Conservation (phyloP, 2,329 filamentous ascomycete genomes). For the Knufia fluminis region DNA sequence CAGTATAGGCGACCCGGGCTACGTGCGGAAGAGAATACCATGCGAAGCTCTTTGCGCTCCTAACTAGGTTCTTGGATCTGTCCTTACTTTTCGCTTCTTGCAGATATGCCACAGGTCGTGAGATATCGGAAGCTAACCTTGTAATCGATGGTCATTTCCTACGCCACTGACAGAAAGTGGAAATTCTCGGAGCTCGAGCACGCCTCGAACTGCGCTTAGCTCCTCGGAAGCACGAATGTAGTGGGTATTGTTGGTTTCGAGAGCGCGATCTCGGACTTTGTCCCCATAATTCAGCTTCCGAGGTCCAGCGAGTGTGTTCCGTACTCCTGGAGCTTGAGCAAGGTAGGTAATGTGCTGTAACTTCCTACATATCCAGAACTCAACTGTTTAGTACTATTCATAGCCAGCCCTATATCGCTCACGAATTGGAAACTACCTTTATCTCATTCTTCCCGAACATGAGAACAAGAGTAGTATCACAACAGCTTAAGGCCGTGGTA, state of each 20-base stretch:
- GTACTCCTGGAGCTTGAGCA: neutral
- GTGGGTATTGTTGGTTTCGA: neutral
- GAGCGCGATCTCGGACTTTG: constrained; percentile 1
- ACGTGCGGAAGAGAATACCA: too few relatives aligned
- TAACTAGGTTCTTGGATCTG: too few relatives aligned
- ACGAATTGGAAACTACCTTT: neutral
- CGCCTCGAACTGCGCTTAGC: constrained; percentile 2
- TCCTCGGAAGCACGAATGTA: neutral
- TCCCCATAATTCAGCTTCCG: neutral
- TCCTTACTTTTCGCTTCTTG: too few relatives aligned
- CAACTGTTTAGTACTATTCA: neutral
- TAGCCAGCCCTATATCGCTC: neutral
- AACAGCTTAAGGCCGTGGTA: constrained; percentile 1
- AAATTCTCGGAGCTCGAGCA: neutral
- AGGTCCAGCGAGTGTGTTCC: neutral
- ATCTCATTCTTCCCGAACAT: neutral
- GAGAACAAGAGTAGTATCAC: neutral
- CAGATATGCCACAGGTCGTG: too few relatives aligned
- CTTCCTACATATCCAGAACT: too few relatives aligned
- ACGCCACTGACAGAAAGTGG: neutral
- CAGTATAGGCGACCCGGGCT: too few relatives aligned
- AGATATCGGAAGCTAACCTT: too few relatives aligned
- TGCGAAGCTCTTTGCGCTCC: too few relatives aligned
- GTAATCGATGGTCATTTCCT: neutral
- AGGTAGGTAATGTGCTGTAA: too few relatives aligned